Percentiles rank a stretch among this genome's conserved stretches.
phyloP scores from a whole-genome alignment of 2,329 filamentous ascomycete species.

The Colletotrichum plurivorum region DNA sequence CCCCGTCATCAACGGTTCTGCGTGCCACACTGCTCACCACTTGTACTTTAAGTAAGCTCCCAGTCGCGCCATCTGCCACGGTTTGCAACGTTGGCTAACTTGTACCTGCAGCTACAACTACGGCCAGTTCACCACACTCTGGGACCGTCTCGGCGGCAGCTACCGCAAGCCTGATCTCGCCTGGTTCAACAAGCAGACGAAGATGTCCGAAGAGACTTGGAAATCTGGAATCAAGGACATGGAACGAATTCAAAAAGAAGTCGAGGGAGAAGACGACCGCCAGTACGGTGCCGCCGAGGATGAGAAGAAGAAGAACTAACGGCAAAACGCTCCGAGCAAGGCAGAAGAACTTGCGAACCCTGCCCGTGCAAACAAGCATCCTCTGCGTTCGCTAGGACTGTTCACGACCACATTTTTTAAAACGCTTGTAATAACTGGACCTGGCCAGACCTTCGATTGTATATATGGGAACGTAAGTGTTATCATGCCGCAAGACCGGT shows the following conservation, averaged over 20 bases:
- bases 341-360: background rate
- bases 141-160: conserved; percentile 80
- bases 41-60: conserved; percentile 53
- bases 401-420: background rate
- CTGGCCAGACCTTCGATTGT: conserved; percentile 24
- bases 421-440: conserved; percentile 32
- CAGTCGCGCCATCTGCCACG: too few relatives aligned
- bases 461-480: conserved; percentile 14
- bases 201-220: conserved; percentile 79
- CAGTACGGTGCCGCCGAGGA: conserved; percentile 41
- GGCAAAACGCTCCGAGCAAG: background rate
- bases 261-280: conserved; percentile 52
- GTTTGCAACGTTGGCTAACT: background rate
- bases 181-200: conserved; percentile 78
- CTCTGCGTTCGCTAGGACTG: conserved; percentile 1
- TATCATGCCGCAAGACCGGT: background rate
- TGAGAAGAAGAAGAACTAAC: conserved; percentile 42
- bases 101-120: conserved; percentile 76
- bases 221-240: conserved; percentile 71
- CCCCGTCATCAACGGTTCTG: conserved; percentile 93
- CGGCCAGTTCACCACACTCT: conserved; percentile 82
- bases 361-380: background rate
- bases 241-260: conserved; percentile 70
- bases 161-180: conserved; percentile 82
- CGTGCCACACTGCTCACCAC: conserved; percentile 88